These are phyloP conservation scores for Beauveria medogensis DNA, from an alignment of 2,329 filamentous ascomycete species.

Conservation along the genomic window DNA sequence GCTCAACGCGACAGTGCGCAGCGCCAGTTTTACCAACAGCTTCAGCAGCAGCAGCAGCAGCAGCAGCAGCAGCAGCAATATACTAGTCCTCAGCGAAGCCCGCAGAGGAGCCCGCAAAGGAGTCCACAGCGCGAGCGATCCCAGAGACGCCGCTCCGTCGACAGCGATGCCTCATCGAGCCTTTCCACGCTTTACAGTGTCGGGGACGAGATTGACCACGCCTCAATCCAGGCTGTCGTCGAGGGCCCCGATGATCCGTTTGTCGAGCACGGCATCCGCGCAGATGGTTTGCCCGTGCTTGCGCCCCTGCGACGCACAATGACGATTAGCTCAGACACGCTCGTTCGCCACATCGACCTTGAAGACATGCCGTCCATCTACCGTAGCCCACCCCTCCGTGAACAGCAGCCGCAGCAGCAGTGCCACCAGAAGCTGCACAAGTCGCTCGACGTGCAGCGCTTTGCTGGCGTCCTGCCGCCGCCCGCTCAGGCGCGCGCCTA, in stretches of 20 bases:
- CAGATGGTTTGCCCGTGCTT: neutral
- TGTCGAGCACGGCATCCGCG: constrained; percentile 14
- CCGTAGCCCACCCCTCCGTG: neutral
- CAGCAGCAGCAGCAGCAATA: constrained; percentile 8
- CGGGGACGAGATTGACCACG: constrained; percentile 26
- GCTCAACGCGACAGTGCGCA: neutral
- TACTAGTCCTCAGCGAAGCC: constrained; percentile 13
- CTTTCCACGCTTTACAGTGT: constrained; percentile 51
- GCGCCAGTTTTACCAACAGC: constrained; percentile 12
- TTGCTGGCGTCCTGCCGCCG: constrained; percentile 10
- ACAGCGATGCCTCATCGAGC: constrained; percentile 42
- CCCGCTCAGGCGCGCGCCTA: constrained; percentile 6
- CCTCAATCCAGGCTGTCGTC: neutral
- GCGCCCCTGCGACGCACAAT: constrained; percentile 6
- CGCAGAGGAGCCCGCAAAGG: constrained; percentile 11
- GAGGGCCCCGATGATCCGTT: constrained; percentile 23
- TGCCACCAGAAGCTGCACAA: neutral
- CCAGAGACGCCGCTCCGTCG: constrained; percentile 23
- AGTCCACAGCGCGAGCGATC: constrained; percentile 3
- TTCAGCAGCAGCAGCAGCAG: constrained; percentile 6
- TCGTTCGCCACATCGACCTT: neutral
- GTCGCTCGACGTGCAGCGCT: constrained; percentile 4
- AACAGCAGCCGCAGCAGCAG: neutral
- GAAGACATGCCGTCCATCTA: constrained; percentile 7
- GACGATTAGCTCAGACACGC: constrained; percentile 8